Evolutionary conservation across 192 early-diverging fungal genomes (phyloP), one percentile per base, ranked within the genome.

Genomic region (Piromyces finnis): DNA sequence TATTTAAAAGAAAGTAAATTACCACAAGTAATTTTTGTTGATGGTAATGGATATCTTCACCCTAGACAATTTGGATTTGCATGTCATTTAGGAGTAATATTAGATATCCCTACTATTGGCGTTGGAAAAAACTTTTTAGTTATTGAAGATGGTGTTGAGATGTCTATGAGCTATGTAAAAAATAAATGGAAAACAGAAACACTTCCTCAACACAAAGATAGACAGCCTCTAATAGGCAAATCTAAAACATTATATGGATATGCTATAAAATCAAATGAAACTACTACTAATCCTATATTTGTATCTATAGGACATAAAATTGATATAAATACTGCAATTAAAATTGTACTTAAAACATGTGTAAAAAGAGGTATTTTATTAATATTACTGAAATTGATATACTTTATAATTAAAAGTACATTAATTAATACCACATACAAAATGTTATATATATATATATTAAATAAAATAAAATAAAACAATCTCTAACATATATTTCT

Each of bases 101-200:
- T 79, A 32, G 85, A 92, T 79, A 83, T 95, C 28, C 94, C 95
- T 0, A 93, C 94, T 0, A 88, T 97, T 29, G 97, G 96, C 11
- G 91, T 97, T 29, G 95, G 88, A 14, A 98, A 98, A 81, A 97
- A 96, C 86, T 93, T 95, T 82, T 82, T 97, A 16, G 89, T 92
- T 41, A 91, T 97, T 78, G 87, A 91, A 29, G 89, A 86, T 18
- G 94, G 92, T 15, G 77, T 82, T 26, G 81, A 59, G 29, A 84
- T 87, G 37, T 87, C 84, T 27, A 90, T 90, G 82, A 81, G 35
- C 16, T 82, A 81, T n/a, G 85, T 92, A 68, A 95, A 91, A 82
- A 83, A 77, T 5, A 26, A n/a, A 35, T 88, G 85, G 79, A 85
- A 86, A 29, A 79, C 59, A 36, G 59, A 35, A 37, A 51, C 18